Conservation (phyloP, 495 filamentous ascomycete genomes). For the Geoglossum glabrum region DNA sequence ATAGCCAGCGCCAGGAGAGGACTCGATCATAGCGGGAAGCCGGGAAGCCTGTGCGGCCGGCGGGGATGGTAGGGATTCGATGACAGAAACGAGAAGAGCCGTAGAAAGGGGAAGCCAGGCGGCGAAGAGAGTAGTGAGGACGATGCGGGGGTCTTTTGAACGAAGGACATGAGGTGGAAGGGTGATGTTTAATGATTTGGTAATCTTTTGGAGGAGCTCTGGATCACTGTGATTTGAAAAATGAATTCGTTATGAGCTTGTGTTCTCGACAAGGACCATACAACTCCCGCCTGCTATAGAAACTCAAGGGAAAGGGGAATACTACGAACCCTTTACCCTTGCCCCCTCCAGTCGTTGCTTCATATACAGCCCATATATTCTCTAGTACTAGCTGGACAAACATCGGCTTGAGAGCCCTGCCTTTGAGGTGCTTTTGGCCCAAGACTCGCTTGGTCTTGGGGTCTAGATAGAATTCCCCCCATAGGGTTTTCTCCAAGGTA, state of each 20-base stretch:
- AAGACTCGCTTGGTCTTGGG: constrained; percentile 92
- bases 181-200: constrained; percentile 68
- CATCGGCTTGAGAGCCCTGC: constrained; percentile 78
- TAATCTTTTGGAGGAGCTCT: constrained; percentile 75
- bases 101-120: constrained; percentile 89
- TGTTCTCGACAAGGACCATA: constrained; percentile 10
- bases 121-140: constrained; percentile 70
- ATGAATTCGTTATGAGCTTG: constrained; percentile 8
- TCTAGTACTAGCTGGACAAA: constrained; percentile 95
- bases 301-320: constrained; percentile 8
- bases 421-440: constrained; percentile 80
- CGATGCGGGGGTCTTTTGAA: constrained; percentile 61
- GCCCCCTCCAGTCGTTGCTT: constrained; percentile 65
- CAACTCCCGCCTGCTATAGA: constrained; percentile 3
- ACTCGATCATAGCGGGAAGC: constrained; percentile 54
- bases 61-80: constrained; percentile 82
- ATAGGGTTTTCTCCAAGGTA: constrained; percentile 84
- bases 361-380: constrained; percentile 92
- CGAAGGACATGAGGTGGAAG: constrained; percentile 69
- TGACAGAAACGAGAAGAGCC: constrained; percentile 74
- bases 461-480: constrained; percentile 94
- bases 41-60: constrained; percentile 63
- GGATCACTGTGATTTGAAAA: constrained; percentile 38
- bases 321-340: constrained; percentile 55
- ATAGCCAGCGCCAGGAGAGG: constrained; percentile 56